Conservation (phyloP, 768 basidiomycete species). For the Tulasnella sp. region DNA sequence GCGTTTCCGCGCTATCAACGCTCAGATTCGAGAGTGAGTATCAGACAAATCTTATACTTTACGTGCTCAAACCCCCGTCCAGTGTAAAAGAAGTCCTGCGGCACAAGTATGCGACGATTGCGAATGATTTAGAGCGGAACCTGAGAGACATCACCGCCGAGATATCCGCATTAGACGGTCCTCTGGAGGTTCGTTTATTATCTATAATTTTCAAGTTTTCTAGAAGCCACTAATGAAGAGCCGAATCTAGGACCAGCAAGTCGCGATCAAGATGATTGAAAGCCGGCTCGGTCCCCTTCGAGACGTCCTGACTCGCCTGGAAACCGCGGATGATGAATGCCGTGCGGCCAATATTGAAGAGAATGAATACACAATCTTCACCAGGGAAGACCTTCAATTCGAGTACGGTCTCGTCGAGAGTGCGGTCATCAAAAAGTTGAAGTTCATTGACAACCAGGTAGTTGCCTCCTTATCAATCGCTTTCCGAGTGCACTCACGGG, state of each 20-base stretch:
- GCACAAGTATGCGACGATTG: constrained; percentile 70
- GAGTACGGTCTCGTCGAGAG: constrained; percentile 80
- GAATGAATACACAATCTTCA: constrained; percentile 92
- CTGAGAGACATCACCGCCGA: constrained; percentile 65
- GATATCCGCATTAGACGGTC: constrained; percentile 69
- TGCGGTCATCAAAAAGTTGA: constrained; percentile 82
- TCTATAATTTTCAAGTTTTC: not conserved
- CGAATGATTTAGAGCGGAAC: constrained; percentile 69
- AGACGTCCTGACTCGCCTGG: constrained; percentile 47
- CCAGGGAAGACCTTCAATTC: constrained; percentile 82
- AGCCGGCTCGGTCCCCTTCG: constrained; percentile 63
- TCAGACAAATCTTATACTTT: not conserved
- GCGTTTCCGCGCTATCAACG: constrained; percentile 79
- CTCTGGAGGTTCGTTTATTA: constrained; percentile 56
- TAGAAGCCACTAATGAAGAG: not conserved
- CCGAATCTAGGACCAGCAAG: constrained; percentile 64
- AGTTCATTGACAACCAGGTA: constrained; percentile 95
- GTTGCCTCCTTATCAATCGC: constrained; percentile 29
- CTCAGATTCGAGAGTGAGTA: constrained; percentile 78
- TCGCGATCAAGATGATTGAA: constrained; percentile 60
- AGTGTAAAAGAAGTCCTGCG: constrained; percentile 82
- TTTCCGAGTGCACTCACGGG: not conserved
- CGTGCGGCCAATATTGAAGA: constrained; percentile 88
- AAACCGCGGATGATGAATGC: constrained; percentile 69
- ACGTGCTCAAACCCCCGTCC: constrained; percentile 10